Evolutionary conservation across 2,329 filamentous ascomycete species (phyloP).

Genomic region (Atkinsonella hypoxylon): DNA sequence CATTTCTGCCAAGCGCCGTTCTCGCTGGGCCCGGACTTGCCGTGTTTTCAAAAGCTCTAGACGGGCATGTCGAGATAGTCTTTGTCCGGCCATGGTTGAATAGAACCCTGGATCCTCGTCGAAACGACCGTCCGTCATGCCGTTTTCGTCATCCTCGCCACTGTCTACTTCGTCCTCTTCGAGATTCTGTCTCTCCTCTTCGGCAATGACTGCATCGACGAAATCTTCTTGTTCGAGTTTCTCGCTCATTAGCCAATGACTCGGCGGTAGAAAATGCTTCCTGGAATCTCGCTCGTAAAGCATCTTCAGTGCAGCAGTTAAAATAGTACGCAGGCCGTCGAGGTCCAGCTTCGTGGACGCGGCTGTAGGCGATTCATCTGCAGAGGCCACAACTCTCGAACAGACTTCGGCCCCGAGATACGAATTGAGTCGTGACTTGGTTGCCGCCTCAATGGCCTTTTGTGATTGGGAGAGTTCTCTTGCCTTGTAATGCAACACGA

Average conservation of each 20-base stretch:
- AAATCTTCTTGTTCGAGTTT: slow-evolving; percentile 85
- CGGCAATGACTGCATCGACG: slow-evolving; percentile 71
- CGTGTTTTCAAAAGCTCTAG: slow-evolving; percentile 51
- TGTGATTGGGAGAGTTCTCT: slow-evolving; percentile 39
- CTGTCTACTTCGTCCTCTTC: slow-evolving; percentile 27
- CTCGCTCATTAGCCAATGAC: slow-evolving; percentile 87
- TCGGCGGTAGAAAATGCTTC: slow-evolving; percentile 66
- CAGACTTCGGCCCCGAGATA: slow-evolving; percentile 14
- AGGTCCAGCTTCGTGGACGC: slow-evolving; percentile 43
- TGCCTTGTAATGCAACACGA: slow-evolving; percentile 76
- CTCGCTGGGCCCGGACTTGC: slow-evolving; percentile 54
- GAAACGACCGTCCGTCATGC: slow-evolving; percentile 22
- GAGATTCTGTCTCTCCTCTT: slow-evolving; percentile 66
- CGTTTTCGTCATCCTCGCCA: slow-evolving; percentile 19
- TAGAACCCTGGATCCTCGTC: slow-evolving; percentile 14
- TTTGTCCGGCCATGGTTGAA: slow-evolving; percentile 37
- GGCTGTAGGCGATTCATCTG: neutral
- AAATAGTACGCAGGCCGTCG: slow-evolving; percentile 64
- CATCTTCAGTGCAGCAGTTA: slow-evolving; percentile 72
- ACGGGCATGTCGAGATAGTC: slow-evolving; percentile 49
- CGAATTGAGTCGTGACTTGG: slow-evolving; percentile 16
- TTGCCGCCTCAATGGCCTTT: slow-evolving; percentile 11
- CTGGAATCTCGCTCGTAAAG: slow-evolving; percentile 89
- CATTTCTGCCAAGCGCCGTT: slow-evolving; percentile 63
- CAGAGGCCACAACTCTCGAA: neutral